Evolutionary conservation across 192 early-diverging fungal species (phyloP), one percentile per base, ranked within the genome.

Genomic region (Geranomyces variabilis): DNA sequence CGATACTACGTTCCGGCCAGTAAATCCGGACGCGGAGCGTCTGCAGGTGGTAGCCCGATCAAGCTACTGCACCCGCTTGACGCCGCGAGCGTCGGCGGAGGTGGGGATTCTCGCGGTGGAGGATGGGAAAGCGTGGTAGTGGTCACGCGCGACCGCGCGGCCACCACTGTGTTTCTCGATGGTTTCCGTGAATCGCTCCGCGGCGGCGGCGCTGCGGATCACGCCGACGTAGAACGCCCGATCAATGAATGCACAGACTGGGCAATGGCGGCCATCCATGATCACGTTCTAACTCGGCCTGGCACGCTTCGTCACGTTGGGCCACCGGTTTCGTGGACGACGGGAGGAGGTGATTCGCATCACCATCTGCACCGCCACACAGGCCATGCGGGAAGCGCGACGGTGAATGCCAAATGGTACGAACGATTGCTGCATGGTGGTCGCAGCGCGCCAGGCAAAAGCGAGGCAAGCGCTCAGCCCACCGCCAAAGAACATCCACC

Each of bases 161-260:
- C 53, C 0, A 80, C 83, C 5, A 70, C 69, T 13, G 46, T 41
- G 53, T 59, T 83, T 17, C 29, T 83, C 45, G 76, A 78, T 30
- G 46, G 58, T 1, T 60, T 31, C 51, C 19, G 15, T 6, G 51
- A 53, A 26, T 53, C 51, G n/a, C 51, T 53, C 4, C 6, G n/a
- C 19, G 24, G 51, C 51, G 51, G n/a, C 19, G 24, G 51, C 51
- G n/a, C 3, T 26, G 24, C 19, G 3, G 24, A 53, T 3, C 6
- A 53, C 24, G 51, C 6, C 15, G 15, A 53, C 3, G 7, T 3
- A 53, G 51, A 7, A n/a, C 19, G 24, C 24, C 51, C 51, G 7
- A 64, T 83, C 4, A 83, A 83, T 64, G 75, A 83, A 61, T 74
- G 80, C 60, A 48, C 66, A 15, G 75, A 78, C 29, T 83, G 82